Evolutionary conservation across 768 basidiomycete genomes (phyloP).

Genomic region (Rhodosporidiobolus odoratus): DNA sequence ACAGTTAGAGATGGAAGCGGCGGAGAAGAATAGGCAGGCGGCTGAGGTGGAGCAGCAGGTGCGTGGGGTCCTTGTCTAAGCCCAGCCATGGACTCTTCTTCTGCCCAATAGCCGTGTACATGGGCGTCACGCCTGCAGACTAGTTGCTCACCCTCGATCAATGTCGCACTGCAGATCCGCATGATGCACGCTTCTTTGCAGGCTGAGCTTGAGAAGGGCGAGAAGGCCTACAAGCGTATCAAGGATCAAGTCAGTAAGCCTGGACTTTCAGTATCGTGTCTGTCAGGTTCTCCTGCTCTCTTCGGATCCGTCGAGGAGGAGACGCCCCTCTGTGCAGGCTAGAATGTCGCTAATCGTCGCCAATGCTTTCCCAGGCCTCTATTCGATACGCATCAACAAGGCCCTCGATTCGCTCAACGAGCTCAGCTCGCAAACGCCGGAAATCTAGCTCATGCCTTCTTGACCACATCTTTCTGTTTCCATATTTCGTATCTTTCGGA

Average conservation of each 20-base stretch:
- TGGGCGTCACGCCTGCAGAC: too few relatives aligned
- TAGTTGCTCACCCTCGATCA: too few relatives aligned
- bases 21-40: conserved; percentile 33
- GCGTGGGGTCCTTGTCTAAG: not conserved
- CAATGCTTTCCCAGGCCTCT: conserved; percentile 2
- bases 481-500: not conserved
- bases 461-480: not conserved
- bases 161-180: conserved; percentile 18
- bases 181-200: conserved; percentile 18
- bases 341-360: not conserved
- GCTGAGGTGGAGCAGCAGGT: conserved; percentile 30
- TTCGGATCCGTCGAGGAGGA: not conserved
- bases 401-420: conserved; percentile 35
- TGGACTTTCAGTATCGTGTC: not conserved
- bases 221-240: conserved; percentile 36
- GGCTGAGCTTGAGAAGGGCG: conserved; percentile 31
- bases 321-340: not conserved
- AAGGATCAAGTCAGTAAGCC: conserved; percentile 31
- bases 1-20: conserved; percentile 27
- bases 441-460: conserved; percentile 1
- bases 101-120: too few relatives aligned
- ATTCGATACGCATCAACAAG: conserved; percentile 34
- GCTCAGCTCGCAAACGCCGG: conserved; percentile 9
- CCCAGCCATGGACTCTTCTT: too few relatives aligned
- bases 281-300: too few relatives aligned